These are phyloP conservation scores for Marasmius tenuissimus DNA, from an alignment of 1,284 basidiomycete genomes.

Conservation along the genomic window DNA sequence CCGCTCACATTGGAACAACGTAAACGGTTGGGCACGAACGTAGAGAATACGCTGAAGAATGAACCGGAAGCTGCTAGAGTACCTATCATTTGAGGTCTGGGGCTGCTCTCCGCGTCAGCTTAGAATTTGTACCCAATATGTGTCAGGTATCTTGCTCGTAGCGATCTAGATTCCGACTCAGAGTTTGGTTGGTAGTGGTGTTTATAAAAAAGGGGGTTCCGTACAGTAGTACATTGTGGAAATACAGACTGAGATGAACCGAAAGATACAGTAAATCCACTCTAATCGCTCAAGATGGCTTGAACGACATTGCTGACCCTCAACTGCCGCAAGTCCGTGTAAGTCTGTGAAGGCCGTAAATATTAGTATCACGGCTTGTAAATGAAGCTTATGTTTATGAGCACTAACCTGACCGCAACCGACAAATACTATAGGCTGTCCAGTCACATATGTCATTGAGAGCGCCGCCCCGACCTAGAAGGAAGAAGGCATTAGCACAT, in stretches of 20 bases:
- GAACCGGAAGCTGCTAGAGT: slow-evolving; percentile 58
- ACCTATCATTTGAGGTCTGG: slow-evolving; percentile 29
- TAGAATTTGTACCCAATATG: background rate
- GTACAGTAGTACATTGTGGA: background rate
- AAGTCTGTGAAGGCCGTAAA: slow-evolving; percentile 61
- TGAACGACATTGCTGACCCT: slow-evolving; percentile 92
- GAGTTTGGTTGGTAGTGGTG: no score
- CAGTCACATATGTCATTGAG: slow-evolving; percentile 97
- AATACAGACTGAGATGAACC: background rate
- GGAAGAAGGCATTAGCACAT: slow-evolving; percentile 22
- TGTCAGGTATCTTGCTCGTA: background rate
- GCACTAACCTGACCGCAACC: slow-evolving; percentile 86
- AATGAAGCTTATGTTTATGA: slow-evolving; percentile 6
- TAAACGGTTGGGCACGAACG: slow-evolving; percentile 42
- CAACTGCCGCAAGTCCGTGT: slow-evolving; percentile 89
- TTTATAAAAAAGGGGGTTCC: no score
- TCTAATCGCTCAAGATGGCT: slow-evolving; percentile 77
- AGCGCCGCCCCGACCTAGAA: slow-evolving; percentile 89
- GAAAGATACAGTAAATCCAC: background rate
- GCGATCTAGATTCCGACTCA: no score
- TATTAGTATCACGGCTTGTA: slow-evolving; percentile 13
- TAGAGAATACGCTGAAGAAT: slow-evolving; percentile 44
- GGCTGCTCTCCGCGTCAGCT: no score
- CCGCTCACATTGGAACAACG: slow-evolving; percentile 47
- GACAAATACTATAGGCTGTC: slow-evolving; percentile 95